phyloP scores from a whole-genome alignment of 139 green algal genomes.

The Eudorina sp. region DNA sequence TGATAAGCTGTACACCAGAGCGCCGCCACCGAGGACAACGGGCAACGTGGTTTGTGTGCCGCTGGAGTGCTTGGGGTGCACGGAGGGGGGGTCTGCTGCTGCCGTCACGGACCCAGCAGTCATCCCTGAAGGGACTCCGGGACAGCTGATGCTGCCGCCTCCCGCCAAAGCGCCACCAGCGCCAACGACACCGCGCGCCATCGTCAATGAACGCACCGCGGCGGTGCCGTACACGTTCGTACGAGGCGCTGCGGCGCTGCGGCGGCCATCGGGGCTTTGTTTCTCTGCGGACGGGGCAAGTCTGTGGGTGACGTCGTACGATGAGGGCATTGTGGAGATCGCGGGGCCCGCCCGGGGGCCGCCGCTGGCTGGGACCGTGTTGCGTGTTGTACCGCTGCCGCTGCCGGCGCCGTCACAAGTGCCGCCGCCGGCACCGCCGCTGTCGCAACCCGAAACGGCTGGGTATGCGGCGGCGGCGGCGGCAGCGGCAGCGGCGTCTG shows the following conservation, averaged over 20 bases:
- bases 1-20: background rate
- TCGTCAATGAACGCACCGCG: background rate
- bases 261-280: slow-evolving; percentile 16
- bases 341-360: background rate
- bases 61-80: background rate
- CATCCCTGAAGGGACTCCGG: too few species aligned
- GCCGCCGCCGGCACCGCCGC: background rate
- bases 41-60: slow-evolving; percentile 15
- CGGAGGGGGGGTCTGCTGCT: background rate
- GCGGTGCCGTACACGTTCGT: background rate
- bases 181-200: background rate
- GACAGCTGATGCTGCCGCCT: background rate
- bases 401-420: background rate
- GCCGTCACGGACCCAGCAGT: background rate
- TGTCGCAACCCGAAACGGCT: too few species aligned
- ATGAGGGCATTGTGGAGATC: background rate
- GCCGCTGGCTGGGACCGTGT: background rate
- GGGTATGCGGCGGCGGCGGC: too few species aligned
- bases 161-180: background rate
- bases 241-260: background rate
- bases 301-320: slow-evolving; percentile 41
- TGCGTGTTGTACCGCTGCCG: slow-evolving; percentile 19
- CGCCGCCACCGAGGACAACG: background rate
- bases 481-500: too few species aligned
- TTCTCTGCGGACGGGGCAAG: slow-evolving; percentile 4